Evolutionary conservation across 192 early-diverging fungal genomes (phyloP).

Genomic region (Cladochytrium replicatum): DNA sequence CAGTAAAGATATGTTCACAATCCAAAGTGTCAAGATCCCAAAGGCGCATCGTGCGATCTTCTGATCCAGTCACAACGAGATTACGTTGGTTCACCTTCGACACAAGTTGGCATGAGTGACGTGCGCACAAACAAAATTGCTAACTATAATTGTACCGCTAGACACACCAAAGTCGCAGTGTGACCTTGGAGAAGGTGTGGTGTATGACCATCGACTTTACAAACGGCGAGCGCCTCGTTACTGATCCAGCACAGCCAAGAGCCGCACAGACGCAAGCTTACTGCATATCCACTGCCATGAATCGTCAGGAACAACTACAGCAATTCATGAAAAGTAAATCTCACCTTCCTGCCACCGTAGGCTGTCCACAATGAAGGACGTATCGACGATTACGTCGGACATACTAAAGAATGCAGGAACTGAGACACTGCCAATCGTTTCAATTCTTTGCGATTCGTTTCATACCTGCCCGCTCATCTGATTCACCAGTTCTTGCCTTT

Average conservation of each 20-base stretch:
- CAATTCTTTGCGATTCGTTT: no score
- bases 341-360: conserved; percentile 20
- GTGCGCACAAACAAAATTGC: background rate
- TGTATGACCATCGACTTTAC: conserved; percentile 13
- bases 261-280: conserved; percentile 25
- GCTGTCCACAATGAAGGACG: conserved; percentile 25
- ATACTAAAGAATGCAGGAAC: no score
- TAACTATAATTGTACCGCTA: conserved; percentile 2
- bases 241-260: conserved; percentile 21
- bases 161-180: conserved; percentile 14
- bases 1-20: conserved; percentile 10
- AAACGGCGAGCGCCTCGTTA: conserved; percentile 10
- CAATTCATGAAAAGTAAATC: conserved; percentile 6
- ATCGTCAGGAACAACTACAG: conserved; percentile 1
- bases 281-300: conserved; percentile 21
- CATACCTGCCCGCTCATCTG: conserved; percentile 5
- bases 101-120: background rate
- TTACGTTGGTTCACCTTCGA: conserved; percentile 17
- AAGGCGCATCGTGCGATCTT: conserved; percentile 19
- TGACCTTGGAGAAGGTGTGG: conserved; percentile 13
- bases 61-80: conserved; percentile 18
- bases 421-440: no score
- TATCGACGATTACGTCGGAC: no score
- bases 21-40: conserved; percentile 13
- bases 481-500: conserved; percentile 14